Base-by-base conservation (phyloP, 208 protist species). In the Porcisia deanei region DNA sequence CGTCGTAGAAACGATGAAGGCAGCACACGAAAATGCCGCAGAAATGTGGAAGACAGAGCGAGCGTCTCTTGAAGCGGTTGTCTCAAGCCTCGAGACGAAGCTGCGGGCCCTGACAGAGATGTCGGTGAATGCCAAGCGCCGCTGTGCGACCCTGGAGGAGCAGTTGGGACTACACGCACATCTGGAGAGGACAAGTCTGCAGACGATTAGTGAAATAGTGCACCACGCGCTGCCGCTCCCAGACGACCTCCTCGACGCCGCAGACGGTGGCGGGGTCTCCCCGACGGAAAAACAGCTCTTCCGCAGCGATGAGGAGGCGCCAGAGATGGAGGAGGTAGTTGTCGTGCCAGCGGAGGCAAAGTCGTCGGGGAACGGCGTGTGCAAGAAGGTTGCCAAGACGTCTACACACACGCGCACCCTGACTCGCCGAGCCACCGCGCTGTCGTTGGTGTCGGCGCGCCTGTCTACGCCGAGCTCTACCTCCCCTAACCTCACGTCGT, bases 221-320 rank as follows among this genome's bases (percentile, higher is more conserved):
- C 30, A 30, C 25, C 41, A 53, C 18, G 66, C 78, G 43, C 54
- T 72, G n/a, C 49, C 71, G 12, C 2, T 73, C 12, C 54, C 39
- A 30, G 30, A 30, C 2, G 18, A 16, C 47, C 22, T 49, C 18
- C 14, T 34, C 37, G 68, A 43, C 18, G 53, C n/a, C 43, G 68
- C 49, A 59, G 66, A 2, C 66, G 25, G n/a, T 16, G 66, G 30
- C 47, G 47, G 37, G 9, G 43, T 30, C 20, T 71, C 66, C 7
- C 58, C 65, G 14, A 81, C 77, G 43, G 77, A 76, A 41, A 81
- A 81, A 64, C 74, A 55, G 43, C 58, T 81, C 9, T 81, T 81
- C n/a, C 8, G 41, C 34, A 9, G 3, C 57, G 77, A 73, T 9
- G 54, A 39, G 2, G 65, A 76, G 12, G 71, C 73, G 49, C 71